Evolutionary conservation across 768 basidiomycete genomes (phyloP), one percentile per base, ranked within the genome.

Genomic region (Tylopilus felleus): DNA sequence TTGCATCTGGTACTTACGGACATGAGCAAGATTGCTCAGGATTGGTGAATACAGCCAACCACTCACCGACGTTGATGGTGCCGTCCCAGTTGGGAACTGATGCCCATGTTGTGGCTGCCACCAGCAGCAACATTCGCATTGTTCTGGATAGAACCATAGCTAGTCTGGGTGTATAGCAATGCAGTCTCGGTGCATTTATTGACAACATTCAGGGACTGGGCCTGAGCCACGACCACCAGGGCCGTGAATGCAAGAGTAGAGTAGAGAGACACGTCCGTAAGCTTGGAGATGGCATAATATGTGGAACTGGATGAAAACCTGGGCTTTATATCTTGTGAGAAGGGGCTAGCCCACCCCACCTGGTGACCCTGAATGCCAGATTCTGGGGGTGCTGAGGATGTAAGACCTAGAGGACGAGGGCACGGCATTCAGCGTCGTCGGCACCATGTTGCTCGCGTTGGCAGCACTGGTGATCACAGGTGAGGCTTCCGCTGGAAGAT

Each of bases 51-150:
- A 4, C n/a, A 14, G 47, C 1, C 5, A 5, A 14, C 10, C 0
- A 41, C 69, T 51, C 45, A 69, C 67, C 67, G 35, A 65, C 65
- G 33, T 69, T 71, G 47, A 69, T 13, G 22, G 67, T 63, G 41
- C 69, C 68, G 6, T 67, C 68, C 67, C 67, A 69, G 63, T 69
- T 49, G 47, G n/a, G 63, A 60, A 35, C 65, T 71, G 10, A 69
- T 69, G 31, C 62, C 67, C 58, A 68, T 7, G 64, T 73, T 61
- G 38, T 28, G 19, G 29, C 58, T 68, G 22, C 49, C 58, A 19
- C 65, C 71, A 22, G 56, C 51, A 35, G 33, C 52, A 19, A 71
- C 52, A 31, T 47, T 58, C 36, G 71, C 58, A 29, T 71, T 49
- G 60, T 68, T 73, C 2, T 27, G 8, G 43, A 71, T 61, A 28